These are phyloP conservation scores for Blastomyces parvus DNA, from an alignment of 2,329 filamentous ascomycete genomes.

Conservation along the genomic window DNA sequence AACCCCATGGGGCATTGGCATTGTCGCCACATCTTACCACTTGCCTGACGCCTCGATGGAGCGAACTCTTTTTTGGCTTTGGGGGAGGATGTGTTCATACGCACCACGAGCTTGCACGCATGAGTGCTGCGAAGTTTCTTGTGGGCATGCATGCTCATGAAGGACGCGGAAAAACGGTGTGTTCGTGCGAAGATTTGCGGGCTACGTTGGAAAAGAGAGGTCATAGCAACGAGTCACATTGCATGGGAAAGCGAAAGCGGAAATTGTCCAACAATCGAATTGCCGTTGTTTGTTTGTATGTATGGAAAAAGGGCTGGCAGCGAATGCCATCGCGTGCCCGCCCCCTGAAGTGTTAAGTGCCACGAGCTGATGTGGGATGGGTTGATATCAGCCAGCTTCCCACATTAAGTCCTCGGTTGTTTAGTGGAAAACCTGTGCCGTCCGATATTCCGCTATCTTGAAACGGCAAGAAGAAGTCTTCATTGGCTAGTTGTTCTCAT, in stretches of 20 bases:
- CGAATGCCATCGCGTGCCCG: background rate
- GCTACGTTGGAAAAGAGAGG: background rate
- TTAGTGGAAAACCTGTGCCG: background rate
- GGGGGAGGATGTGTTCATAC: background rate
- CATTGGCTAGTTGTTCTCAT: too few relatives aligned
- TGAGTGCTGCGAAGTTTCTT: background rate
- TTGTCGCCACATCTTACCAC: background rate
- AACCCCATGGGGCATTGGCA: background rate
- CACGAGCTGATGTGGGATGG: background rate
- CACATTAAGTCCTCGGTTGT: background rate
- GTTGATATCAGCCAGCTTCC: background rate
- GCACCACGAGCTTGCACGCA: background rate
- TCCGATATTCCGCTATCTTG: background rate
- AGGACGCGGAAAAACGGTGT: background rate
- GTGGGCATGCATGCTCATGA: background rate
- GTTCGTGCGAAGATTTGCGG: background rate
- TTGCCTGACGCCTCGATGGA: background rate
- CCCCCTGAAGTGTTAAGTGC: background rate
- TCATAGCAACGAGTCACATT: background rate
- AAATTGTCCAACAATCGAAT: background rate
- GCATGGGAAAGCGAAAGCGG: background rate
- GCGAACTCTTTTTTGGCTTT: background rate
- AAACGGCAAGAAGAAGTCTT: background rate
- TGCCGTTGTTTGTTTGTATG: background rate
- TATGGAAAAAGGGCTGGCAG: background rate